phyloP scores from a whole-genome alignment of 2,329 filamentous ascomycete species.

The Curvularia hawaiiensis region DNA sequence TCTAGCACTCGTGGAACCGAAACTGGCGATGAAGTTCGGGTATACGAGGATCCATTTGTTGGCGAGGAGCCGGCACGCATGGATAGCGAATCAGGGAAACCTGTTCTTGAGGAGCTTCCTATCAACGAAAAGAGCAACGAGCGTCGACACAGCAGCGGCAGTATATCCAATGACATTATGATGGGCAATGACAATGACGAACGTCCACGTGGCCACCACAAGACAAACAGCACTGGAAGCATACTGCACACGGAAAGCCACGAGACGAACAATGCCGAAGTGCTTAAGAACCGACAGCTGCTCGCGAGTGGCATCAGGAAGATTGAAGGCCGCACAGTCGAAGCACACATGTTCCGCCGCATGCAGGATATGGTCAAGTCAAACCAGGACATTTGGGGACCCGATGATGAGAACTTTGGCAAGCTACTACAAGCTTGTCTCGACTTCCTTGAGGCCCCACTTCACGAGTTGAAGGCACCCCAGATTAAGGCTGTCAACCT shows the following conservation, averaged over 20 bases:
- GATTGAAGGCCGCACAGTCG: slow-evolving; percentile 72
- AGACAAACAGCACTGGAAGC: slow-evolving; percentile 46
- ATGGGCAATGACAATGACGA: slow-evolving; percentile 36
- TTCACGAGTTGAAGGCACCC: slow-evolving; percentile 52
- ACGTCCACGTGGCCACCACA: slow-evolving; percentile 40
- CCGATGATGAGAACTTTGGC: slow-evolving; percentile 73
- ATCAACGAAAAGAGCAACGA: slow-evolving; percentile 54
- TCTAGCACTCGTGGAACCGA: slow-evolving; percentile 40
- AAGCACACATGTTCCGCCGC: slow-evolving; percentile 80
- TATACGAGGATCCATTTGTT: slow-evolving; percentile 60
- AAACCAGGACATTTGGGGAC: slow-evolving; percentile 63
- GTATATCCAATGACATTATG: slow-evolving; percentile 31
- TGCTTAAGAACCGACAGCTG: slow-evolving; percentile 58
- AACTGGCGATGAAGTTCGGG: slow-evolving; percentile 52
- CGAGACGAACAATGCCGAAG: slow-evolving; percentile 47
- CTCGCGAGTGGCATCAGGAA: slow-evolving; percentile 76
- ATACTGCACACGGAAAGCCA: slow-evolving; percentile 40
- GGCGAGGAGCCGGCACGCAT: slow-evolving; percentile 39
- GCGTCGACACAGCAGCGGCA: slow-evolving; percentile 39
- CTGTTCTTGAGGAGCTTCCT: slow-evolving; percentile 58
- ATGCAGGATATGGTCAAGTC: slow-evolving; percentile 76
- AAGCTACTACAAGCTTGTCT: slow-evolving; percentile 71
- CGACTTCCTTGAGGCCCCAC: slow-evolving; percentile 70
- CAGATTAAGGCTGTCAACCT: slow-evolving; percentile 72
- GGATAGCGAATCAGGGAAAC: slow-evolving; percentile 45